These are phyloP conservation scores for Globisporangium nodosum DNA, from an alignment of 352 stramenopile species.

Conservation along the genomic window DNA sequence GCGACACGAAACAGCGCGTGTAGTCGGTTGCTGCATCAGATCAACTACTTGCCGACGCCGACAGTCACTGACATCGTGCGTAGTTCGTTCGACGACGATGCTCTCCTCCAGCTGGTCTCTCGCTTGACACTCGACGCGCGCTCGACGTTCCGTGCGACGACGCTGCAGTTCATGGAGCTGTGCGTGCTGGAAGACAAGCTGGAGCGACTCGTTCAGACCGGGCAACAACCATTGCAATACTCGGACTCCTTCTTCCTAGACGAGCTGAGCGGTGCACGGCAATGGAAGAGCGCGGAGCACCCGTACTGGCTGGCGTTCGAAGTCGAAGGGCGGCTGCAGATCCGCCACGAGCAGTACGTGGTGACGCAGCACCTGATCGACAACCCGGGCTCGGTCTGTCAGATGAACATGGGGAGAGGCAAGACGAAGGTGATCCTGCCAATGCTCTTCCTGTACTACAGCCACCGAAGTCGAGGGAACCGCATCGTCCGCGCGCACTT, in stretches of 20 bases:
- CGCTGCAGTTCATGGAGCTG: conserved; percentile 41
- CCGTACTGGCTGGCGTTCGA: conserved; percentile 88
- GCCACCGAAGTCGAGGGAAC: conserved; percentile 6
- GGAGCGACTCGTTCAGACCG: conserved; percentile 24
- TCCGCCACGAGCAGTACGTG: conserved; percentile 75
- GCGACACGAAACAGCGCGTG: conserved; percentile 7
- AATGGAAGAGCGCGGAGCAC: conserved; percentile 48
- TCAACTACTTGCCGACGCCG: conserved; percentile 21
- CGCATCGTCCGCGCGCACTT: conserved; percentile 58
- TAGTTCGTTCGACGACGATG: conserved; percentile 27
- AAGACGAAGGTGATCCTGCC: conserved; percentile 88
- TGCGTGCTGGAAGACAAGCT: conserved; percentile 80
- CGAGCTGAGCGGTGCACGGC: conserved; percentile 40
- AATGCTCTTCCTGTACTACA: conserved; percentile 81
- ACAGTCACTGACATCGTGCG: conserved; percentile 35
- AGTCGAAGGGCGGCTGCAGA: conserved; percentile 73
- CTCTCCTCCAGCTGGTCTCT: conserved; percentile 22
- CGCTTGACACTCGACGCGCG: conserved; percentile 16
- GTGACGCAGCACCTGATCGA: conserved; percentile 72
- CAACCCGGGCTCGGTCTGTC: conserved; percentile 53
- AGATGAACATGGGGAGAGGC: conserved; percentile 87
- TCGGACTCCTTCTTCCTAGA: conserved; percentile 32
- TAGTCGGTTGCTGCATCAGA: conserved; percentile 15
- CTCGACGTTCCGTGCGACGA: conserved; percentile 14
- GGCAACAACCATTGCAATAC: not conserved